Evolutionary conservation across 2,329 filamentous ascomycete genomes (phyloP), one percentile per base, ranked within the genome.

Genomic region (Gnomoniopsis sp.): DNA sequence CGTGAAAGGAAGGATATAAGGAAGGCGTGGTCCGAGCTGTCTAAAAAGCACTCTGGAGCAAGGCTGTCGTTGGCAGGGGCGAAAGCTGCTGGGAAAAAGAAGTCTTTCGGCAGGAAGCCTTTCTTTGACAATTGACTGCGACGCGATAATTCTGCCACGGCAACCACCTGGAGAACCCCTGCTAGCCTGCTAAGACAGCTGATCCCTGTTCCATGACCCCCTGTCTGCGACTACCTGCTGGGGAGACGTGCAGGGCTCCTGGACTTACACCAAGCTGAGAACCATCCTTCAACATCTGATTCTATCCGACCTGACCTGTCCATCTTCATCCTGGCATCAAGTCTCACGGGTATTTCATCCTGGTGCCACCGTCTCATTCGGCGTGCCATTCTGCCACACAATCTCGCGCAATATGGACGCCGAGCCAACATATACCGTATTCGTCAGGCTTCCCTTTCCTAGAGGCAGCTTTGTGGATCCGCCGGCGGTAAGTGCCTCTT

Each of bases 381-480:
- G 23, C 22, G 23, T n/a, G 22, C 14, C 3, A 43, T 23, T 12
- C 23, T 23, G 17, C 22, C 33, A 23, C 17, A n/a, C 23, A 33
- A 14, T 21, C 30, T 53, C 53, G 47, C 49, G 54, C 47, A 41
- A 47, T 43, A 64, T 64, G 63, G 63, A 64, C 26, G 43, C 83
- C 75, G 80, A 85, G 55, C 80, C 82, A 47, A 79, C 73, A 38
- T 87, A 85, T 71, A 96, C 90, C 15, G 87, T 96, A 60, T 90
- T 96, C 68, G 85, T 99, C 63, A 84, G 93, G 63, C 83, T 98
- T n/a, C 95, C 95, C 23, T 96, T 96, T 68, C 85, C 88, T 38
- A 85, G 95, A 58, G 89, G 89, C 44, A 86, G 90, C 67, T 99
- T 99, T 75, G 84, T 93, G 62, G 93, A 99, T 74, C 95, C 95